These are phyloP conservation scores for Oryza longistaminata DNA, from an alignment of 176 grass and related monocot species.

Conservation along the genomic window DNA sequence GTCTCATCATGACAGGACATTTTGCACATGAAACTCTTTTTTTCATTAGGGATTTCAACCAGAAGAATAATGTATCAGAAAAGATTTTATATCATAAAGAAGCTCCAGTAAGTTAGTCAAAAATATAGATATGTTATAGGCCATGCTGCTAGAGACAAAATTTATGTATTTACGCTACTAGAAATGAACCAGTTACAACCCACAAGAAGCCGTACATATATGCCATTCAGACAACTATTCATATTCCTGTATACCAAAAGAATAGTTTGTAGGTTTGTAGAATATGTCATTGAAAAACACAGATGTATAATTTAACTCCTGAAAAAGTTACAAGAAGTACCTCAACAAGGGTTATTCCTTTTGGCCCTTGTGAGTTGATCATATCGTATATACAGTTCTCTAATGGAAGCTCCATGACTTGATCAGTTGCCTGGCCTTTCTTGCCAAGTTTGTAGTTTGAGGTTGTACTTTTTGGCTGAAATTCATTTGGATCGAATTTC, in stretches of 20 bases:
- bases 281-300: not conserved
- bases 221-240: not conserved
- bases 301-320: not conserved
- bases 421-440: conserved; percentile 78
- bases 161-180: not conserved
- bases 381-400: conserved; percentile 94
- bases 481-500: conserved; percentile 81
- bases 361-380: conserved; percentile 77
- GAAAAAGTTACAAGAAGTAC: conserved; percentile 50
- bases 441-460: conserved; percentile 59
- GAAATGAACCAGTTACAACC: not conserved
- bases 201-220: not conserved
- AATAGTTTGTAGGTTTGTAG: conserved; percentile 11
- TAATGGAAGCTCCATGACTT: conserved; percentile 83
- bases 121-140: conserved; percentile 5
- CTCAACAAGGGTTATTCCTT: conserved; percentile 92
- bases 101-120: conserved; percentile 11
- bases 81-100: conserved; percentile 20
- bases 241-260: conserved; percentile 2
- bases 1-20: not conserved
- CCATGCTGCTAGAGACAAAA: conserved; percentile 2
- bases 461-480: conserved; percentile 61
- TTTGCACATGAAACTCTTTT: conserved; percentile 8
- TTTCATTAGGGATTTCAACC: not conserved
- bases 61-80: conserved; percentile 18